Base-by-base conservation (phyloP, 768 basidiomycete genomes). In the Megacollybia marginata region DNA sequence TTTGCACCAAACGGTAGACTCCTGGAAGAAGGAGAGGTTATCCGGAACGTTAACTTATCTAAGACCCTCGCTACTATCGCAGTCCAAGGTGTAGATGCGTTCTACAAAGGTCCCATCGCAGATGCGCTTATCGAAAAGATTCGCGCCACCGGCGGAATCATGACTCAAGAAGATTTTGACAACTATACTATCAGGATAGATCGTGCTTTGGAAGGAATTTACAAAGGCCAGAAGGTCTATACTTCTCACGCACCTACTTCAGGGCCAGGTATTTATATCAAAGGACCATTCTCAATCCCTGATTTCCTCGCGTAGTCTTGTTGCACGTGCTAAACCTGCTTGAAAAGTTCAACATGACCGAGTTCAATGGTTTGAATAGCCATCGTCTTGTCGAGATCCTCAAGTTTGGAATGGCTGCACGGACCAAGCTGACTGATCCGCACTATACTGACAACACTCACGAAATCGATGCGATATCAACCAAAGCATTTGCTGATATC, bases 291-390 rank as follows among this genome's bases (percentile, higher is more conserved):
- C 42, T 48, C 34, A 19, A 38, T 42, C 33, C 44, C 18, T 43
- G 44, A 44, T 16, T 28, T 28, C 28, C 23, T 45, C 16, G 1
- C 48, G 12, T 28, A 73, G 89, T 88, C n/a, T 69, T 98, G 38
- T 68, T 96, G 36, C 87, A 92, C 61, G 87, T 97, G 76, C 69
- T 98, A n/a, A 96, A 97, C 61, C 63, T 93, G 16, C 68, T 95
- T 43, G 93, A 96, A 60, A 73, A 76, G n/a, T 97, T 78, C 59
- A 65, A 78, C 33, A 55, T 74, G 15, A 67, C 69, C 20, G 80
- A 80, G 42, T 64, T 72, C 54, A 82, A 74, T n/a, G 71, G 74
- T 1, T 62, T 91, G 13, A 87, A 82, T 54, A 71, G 79, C 2
- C 96, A 98, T 63, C 75, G 93, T 43, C 62, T 89, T 5, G 71